phyloP scores from a whole-genome alignment of 2,329 filamentous ascomycete genomes.

The Metarhizium anisopliae region DNA sequence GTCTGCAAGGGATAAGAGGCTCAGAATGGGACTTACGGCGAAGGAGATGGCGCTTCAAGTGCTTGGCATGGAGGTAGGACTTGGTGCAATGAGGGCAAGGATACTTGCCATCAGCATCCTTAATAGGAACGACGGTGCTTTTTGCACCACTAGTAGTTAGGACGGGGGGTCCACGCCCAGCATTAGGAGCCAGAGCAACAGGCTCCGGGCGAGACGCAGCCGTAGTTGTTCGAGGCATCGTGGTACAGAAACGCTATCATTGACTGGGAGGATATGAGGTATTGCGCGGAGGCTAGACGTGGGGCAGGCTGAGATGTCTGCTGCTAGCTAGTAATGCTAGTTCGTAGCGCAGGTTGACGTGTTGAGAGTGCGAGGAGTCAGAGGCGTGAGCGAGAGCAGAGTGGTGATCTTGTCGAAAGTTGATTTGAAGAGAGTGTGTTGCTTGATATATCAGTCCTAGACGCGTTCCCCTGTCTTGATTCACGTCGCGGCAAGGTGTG shows the following conservation, averaged over 20 bases:
- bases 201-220: slow-evolving; percentile 64
- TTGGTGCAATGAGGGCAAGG: slow-evolving; percentile 97
- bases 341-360: slow-evolving; percentile 46
- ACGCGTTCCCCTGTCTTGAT: too few species aligned
- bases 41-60: slow-evolving; percentile 90
- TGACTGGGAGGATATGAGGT: slow-evolving; percentile 45
- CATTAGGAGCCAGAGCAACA: slow-evolving; percentile 66
- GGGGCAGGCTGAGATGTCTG: slow-evolving; percentile 38
- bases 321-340: slow-evolving; percentile 41
- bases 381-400: too few species aligned
- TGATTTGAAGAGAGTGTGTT: too few species aligned
- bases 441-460: too few species aligned
- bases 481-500: too few species aligned
- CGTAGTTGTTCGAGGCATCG: slow-evolving; percentile 59
- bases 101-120: slow-evolving; percentile 96
- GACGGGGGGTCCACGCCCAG: slow-evolving; percentile 30
- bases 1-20: not conserved
- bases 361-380: slow-evolving; percentile 40
- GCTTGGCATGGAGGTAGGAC: slow-evolving; percentile 95
- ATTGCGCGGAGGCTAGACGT: slow-evolving; percentile 45
- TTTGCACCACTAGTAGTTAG: slow-evolving; percentile 49
- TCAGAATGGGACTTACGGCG: slow-evolving; percentile 63
- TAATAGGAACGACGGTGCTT: slow-evolving; percentile 80
- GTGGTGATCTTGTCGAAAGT: too few species aligned
- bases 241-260: slow-evolving; percentile 47